Evolutionary conservation across 371 early-diverging fungal genomes (phyloP), one percentile per base, ranked within the genome.

Genomic region (Syncephalastrum racemosum): DNA sequence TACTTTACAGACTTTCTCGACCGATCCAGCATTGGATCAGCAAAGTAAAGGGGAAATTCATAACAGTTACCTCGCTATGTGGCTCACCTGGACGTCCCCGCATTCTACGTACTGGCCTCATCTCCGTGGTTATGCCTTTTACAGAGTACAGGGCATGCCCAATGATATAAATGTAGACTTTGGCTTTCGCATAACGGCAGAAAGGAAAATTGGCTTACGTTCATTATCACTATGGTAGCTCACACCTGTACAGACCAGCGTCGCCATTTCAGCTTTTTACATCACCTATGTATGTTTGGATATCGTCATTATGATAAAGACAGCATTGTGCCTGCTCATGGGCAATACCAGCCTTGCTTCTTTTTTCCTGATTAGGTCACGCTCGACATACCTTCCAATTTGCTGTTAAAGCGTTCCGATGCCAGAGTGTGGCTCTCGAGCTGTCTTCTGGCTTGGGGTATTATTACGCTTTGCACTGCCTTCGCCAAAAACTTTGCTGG

Each of bases 21-120:
- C 58, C 53, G 73, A 7, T 64, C 62, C 2, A 73, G 69, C 41
- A 73, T 73, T 40, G 70, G 73, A 36, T 66, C 69, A 54, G 73
- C 73, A 40, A 67, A 64, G 73, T 73, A 69, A 52, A 44, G 53
- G 2, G 36, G 10, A 10, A 31, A 10, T 31, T n/a, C n/a, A n/a
- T n/a, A n/a, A n/a, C n/a, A n/a, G n/a, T n/a, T n/a, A n/a, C n/a
- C n/a, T n/a, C n/a, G n/a, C n/a, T n/a, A n/a, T n/a, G n/a, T n/a
- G n/a, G n/a, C n/a, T n/a, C n/a, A n/a, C n/a, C n/a, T n/a, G n/a
- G n/a, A n/a, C n/a, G n/a, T n/a, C n/a, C n/a, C n/a, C n/a, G n/a
- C n/a, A n/a, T n/a, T n/a, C n/a, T n/a, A n/a, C n/a, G n/a, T n/a
- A n/a, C n/a, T n/a, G n/a, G n/a, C n/a, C n/a, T 5, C 25, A 4